phyloP scores from a whole-genome alignment of 225 moss, liverwort and hornwort species.

The Physcomitrium patens region DNA sequence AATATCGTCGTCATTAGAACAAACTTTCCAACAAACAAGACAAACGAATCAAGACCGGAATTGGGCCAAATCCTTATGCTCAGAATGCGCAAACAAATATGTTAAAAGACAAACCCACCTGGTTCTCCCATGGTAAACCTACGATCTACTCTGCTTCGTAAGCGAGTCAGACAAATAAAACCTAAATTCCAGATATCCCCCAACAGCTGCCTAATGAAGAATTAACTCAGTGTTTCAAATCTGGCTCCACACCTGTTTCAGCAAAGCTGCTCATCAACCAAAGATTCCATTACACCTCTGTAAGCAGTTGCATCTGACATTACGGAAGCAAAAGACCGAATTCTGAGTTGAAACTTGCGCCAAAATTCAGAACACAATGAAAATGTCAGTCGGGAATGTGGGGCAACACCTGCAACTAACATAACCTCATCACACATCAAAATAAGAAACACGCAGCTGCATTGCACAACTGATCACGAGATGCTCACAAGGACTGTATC shows the following conservation, averaged over 20 bases:
- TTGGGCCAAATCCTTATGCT: not conserved
- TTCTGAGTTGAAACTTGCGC: not conserved
- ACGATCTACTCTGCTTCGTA: conserved; percentile 3
- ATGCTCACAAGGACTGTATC: too few relatives aligned
- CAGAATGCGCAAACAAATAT: conserved; percentile 8
- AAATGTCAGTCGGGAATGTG: not conserved
- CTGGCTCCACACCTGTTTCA: conserved; percentile 27
- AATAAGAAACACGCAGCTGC: not conserved
- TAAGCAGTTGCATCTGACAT: not conserved
- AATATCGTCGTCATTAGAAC: not conserved
- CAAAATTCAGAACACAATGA: not conserved
- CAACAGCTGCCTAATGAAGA: not conserved
- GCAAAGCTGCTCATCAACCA: conserved; percentile 21
- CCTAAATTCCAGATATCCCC: not conserved
- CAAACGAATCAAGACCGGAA: not conserved
- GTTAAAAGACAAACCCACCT: conserved; percentile 35
- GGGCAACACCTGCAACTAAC: too few relatives aligned
- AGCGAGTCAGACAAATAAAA: not conserved
- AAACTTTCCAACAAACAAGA: not conserved
- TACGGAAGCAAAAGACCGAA: not conserved
- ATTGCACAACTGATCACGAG: too few relatives aligned
- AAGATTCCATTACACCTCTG: not conserved
- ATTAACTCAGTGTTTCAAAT: conserved; percentile 19
- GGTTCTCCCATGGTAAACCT: conserved; percentile 38
- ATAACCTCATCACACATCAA: not conserved